phyloP scores from a whole-genome alignment of 805 yeast species.

The Lipomyces sp. region DNA sequence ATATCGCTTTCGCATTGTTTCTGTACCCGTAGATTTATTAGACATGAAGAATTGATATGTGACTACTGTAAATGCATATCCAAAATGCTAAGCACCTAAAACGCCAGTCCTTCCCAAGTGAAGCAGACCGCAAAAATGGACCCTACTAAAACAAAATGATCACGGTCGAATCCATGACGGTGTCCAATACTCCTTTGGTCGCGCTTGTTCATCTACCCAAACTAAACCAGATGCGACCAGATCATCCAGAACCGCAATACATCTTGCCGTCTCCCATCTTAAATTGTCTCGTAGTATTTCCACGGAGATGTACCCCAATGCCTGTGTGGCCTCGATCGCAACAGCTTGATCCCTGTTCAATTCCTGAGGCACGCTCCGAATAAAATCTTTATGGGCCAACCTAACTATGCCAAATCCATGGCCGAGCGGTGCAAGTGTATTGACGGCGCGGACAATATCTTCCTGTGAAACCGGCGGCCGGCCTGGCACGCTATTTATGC shows the following conservation, averaged over 20 bases:
- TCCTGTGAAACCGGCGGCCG: constrained; percentile 44
- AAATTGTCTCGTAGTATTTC: constrained; percentile 72
- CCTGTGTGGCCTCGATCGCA: constrained; percentile 75
- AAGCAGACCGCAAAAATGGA: not conserved
- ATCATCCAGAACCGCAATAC: constrained; percentile 61
- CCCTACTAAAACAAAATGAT: not conserved
- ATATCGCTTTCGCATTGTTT: no score
- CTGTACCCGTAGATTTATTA: no score
- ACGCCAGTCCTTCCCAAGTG: not conserved
- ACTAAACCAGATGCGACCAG: constrained; percentile 81
- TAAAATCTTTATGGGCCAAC: constrained; percentile 60
- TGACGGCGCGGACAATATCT: constrained; percentile 64
- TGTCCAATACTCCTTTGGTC: constrained; percentile 47
- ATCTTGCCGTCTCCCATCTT: constrained; percentile 70
- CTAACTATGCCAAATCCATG: constrained; percentile 69
- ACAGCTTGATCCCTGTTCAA: constrained; percentile 69
- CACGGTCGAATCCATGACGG: constrained; percentile 42
- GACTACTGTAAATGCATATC: not conserved
- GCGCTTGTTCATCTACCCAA: constrained; percentile 70
- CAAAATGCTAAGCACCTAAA: not conserved
- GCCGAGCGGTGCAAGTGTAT: constrained; percentile 62
- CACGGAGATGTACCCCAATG: constrained; percentile 73
- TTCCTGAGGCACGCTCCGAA: constrained; percentile 67
- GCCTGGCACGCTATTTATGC: constrained; percentile 32
- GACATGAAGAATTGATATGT: not conserved